These are phyloP conservation scores for Aspergillus transmontanensis DNA, from an alignment of 2,329 filamentous ascomycete species.

Conservation along the genomic window DNA sequence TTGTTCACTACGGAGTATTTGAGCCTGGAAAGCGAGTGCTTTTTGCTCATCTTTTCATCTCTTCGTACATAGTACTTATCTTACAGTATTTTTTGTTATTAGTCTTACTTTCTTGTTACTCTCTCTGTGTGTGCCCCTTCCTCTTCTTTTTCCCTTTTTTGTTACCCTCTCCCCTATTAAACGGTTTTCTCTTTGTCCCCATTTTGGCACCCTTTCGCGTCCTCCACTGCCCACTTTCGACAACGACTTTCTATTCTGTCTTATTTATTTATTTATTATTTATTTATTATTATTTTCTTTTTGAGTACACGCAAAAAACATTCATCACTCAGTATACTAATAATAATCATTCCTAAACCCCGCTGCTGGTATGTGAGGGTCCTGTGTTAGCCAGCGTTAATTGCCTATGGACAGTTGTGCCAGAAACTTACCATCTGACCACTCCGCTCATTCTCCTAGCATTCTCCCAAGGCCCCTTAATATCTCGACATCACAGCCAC, in stretches of 20 bases:
- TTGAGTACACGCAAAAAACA: neutral
- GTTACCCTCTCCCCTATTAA: neutral
- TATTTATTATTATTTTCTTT: neutral
- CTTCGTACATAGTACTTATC: slow-evolving; percentile 5
- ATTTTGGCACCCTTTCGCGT: neutral
- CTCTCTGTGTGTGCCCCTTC: neutral
- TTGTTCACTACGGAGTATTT: neutral
- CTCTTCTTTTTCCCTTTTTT: neutral
- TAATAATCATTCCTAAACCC: slow-evolving; percentile 17
- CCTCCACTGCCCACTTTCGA: neutral
- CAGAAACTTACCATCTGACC: slow-evolving; percentile 18
- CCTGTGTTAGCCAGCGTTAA: slow-evolving; percentile 12
- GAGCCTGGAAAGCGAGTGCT: neutral
- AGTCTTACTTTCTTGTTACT: slow-evolving; percentile 2
- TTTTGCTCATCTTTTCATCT: neutral
- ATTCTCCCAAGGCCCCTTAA: slow-evolving; percentile 17
- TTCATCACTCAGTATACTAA: slow-evolving; percentile 3
- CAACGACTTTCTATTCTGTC: neutral
- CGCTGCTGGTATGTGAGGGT: slow-evolving; percentile 19
- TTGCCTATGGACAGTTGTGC: slow-evolving; percentile 13
- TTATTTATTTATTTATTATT: neutral
- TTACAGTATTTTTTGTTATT: slow-evolving; percentile 8
- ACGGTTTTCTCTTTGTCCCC: neutral
- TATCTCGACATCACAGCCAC: slow-evolving; percentile 8
- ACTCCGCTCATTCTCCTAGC: slow-evolving; percentile 16